Evolutionary conservation across 768 basidiomycete genomes (phyloP), one percentile per base, ranked within the genome.

Genomic region (Leccinum subgranulosum): DNA sequence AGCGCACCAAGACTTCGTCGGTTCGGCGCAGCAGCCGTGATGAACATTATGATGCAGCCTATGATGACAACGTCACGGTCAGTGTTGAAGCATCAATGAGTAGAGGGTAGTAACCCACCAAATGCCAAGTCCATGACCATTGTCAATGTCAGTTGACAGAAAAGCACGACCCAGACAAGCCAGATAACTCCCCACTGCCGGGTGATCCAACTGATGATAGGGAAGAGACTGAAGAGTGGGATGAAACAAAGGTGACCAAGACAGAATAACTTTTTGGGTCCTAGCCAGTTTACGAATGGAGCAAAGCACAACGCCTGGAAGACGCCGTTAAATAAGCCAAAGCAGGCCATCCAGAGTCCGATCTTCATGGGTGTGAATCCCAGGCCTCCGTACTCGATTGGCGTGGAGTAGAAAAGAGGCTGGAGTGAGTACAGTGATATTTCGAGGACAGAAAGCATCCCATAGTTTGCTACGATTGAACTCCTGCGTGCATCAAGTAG

Each of bases 31-130:
- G 87, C 76, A 25, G 82, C 80, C 11, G 82, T 78, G 58, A 90
- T 85, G 64, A 83, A 87, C 59, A 90, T 87, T 64, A 89, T 82
- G 43, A 88, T 76, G 46, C 86, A 84, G 11, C 86, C 88, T 88
- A 29, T 2, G 12, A 33, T 33, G 31, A 12, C 31, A 15, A 8
- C 17, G 23, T 17, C n/a, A n/a, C n/a, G n/a, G n/a, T n/a, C 11
- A 54, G 52, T 54, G 56, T 48, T 12, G 31, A 5, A 33, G 31
- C 31, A 33, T 33, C 31, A 14, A 33, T 14, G 0, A n/a, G n/a
- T n/a, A n/a, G n/a, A n/a, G n/a, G 12, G 31, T 29, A 68, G 61
- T 7, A 11, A 53, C 5, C 27, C 27, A 75, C 74, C 62, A 34
- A 66, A 75, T 14, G 71, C 58, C 73, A 75, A 68, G 39, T 66